Conservation (phyloP, 73 alveolate species). For the Paramecium caudatum region DNA sequence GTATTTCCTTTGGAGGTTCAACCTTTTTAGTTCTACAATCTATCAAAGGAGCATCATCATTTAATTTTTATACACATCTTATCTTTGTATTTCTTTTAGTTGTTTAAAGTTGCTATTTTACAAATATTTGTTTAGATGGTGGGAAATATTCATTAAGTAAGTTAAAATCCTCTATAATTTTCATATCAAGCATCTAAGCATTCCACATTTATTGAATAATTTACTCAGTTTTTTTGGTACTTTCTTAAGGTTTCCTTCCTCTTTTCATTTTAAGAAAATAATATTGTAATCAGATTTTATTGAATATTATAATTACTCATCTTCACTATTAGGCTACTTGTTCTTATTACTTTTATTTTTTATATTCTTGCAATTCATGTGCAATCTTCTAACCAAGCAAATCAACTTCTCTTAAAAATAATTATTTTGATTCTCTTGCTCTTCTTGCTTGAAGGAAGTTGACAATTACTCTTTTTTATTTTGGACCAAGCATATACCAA, state of each 20-base stretch:
- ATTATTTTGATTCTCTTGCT: conserved; percentile 72
- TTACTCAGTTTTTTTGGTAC: not conserved
- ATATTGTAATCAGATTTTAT: too few relatives aligned
- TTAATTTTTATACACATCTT: not conserved
- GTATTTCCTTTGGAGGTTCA: not conserved
- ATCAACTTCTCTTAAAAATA: conserved; percentile 70
- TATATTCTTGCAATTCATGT: conserved; percentile 56
- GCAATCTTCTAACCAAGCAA: conserved; percentile 72
- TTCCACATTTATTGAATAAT: not conserved
- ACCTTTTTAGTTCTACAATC: conserved; percentile 41
- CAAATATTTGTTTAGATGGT: conserved; percentile 30
- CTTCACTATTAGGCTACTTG: too few relatives aligned
- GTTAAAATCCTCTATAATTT: not conserved
- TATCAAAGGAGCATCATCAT: conserved; percentile 31
- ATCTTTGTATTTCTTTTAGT: not conserved
- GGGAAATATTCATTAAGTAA: not conserved
- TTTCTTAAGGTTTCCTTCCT: not conserved
- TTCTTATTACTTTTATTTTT: conserved; percentile 31
- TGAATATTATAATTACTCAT: too few relatives aligned
- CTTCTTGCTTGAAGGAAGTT: conserved; percentile 76
- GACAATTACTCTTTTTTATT: conserved; percentile 71
- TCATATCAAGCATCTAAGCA: not conserved
- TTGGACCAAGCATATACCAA: conserved; percentile 73
- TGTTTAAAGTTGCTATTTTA: not conserved
- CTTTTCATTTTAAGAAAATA: conserved; percentile 2